phyloP scores from a whole-genome alignment of 768 basidiomycete species.

The Auricularia heimuer region DNA sequence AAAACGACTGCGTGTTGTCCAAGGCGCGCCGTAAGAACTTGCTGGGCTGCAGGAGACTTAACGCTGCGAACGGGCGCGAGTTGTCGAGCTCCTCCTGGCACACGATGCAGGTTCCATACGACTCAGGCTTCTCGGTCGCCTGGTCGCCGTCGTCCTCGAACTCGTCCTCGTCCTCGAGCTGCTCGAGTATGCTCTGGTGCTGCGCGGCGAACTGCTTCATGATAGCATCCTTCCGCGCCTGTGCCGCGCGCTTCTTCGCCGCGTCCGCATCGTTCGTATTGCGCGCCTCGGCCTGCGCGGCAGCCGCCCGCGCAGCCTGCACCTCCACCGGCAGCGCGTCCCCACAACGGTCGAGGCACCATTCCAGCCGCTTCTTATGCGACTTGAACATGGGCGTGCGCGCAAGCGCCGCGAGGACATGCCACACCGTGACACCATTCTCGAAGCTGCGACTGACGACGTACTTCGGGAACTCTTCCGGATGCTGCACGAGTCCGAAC shows the following conservation, averaged over 20 bases:
- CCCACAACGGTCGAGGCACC: slow-evolving; percentile 61
- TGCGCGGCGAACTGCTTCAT: slow-evolving; percentile 94
- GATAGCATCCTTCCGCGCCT: slow-evolving; percentile 84
- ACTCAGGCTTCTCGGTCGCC: slow-evolving; percentile 34
- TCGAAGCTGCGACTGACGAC: slow-evolving; percentile 47
- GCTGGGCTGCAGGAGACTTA: slow-evolving; percentile 84
- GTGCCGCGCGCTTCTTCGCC: slow-evolving; percentile 74
- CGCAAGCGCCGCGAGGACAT: slow-evolving; percentile 62
- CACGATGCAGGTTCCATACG: slow-evolving; percentile 92
- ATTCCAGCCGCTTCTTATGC: slow-evolving; percentile 60
- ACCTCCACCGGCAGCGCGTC: slow-evolving; percentile 50
- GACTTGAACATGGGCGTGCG: slow-evolving; percentile 63
- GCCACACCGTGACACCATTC: slow-evolving; percentile 51
- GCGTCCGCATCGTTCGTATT: slow-evolving; percentile 44
- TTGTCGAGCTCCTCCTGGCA: slow-evolving; percentile 88
- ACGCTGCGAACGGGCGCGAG: slow-evolving; percentile 66
- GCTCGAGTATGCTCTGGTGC: slow-evolving; percentile 76
- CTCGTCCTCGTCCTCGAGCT: slow-evolving; percentile 58
- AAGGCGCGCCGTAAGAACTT: slow-evolving; percentile 70
- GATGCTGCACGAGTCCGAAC: slow-evolving; percentile 70
- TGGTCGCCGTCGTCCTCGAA: slow-evolving; percentile 50
- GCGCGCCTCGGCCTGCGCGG: slow-evolving; percentile 25
- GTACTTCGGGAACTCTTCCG: slow-evolving; percentile 49
- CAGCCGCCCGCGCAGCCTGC: slow-evolving; percentile 34
- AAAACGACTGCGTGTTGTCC: slow-evolving; percentile 51